phyloP scores from a whole-genome alignment of 2,329 filamentous ascomycete genomes.

The Gnomoniopsis smithogilvyi region DNA sequence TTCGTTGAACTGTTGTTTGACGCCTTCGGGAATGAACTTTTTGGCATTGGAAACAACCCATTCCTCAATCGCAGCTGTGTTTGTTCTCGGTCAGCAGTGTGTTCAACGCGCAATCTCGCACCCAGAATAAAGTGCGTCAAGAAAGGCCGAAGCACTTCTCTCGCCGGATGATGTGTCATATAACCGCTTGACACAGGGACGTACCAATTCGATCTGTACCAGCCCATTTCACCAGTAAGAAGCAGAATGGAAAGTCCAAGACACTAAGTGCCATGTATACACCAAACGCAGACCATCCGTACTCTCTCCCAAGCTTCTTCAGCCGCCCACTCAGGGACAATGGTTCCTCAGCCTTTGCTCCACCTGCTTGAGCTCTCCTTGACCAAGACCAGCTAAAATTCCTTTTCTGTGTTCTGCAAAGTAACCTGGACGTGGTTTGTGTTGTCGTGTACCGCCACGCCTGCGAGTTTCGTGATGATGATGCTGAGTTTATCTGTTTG shows the following conservation, averaged over 20 bases:
- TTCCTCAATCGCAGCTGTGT: conserved; percentile 60
- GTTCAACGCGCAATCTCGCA: conserved; percentile 1
- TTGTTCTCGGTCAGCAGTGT: conserved; percentile 1
- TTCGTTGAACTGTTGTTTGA: conserved; percentile 51
- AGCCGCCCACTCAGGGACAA: conserved; percentile 65
- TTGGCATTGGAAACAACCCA: conserved; percentile 60
- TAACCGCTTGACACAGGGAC: conserved; percentile 22
- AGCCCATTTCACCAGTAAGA: conserved; percentile 76
- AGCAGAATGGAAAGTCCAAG: conserved; percentile 93
- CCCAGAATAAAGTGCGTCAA: neutral
- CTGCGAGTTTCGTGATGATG: neutral
- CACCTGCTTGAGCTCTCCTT: conserved; percentile 1
- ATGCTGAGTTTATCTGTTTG: neutral
- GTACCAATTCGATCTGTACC: conserved; percentile 83
- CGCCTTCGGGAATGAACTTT: conserved; percentile 55
- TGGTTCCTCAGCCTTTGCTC: conserved; percentile 14
- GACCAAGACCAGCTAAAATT: conserved; percentile 14
- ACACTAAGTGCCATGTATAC: conserved; percentile 82
- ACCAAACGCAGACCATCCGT: conserved; percentile 91
- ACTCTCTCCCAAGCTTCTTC: conserved; percentile 83
- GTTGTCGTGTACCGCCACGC: neutral
- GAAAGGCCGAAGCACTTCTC: neutral
- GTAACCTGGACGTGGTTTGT: neutral
- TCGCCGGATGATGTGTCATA: neutral
- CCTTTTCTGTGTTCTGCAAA: conserved; percentile 6